Percentiles rank a stretch among this genome's conserved stretches.
These are phyloP conservation scores for Pseudogymnoascus sp. DNA, from an alignment of 2,329 filamentous ascomycete species.

Conservation along the genomic window DNA sequence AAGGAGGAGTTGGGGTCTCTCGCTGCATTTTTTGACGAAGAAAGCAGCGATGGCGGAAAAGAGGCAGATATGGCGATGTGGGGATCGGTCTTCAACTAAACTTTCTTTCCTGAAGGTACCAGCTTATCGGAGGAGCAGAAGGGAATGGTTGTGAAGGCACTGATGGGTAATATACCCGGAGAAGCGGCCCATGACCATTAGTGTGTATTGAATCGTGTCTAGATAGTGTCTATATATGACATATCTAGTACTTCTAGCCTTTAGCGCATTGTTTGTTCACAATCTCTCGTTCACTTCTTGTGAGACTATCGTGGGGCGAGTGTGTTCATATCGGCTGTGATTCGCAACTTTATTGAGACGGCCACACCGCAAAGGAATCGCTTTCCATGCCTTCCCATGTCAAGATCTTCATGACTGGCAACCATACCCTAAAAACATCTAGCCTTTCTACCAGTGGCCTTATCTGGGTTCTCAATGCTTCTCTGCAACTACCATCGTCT, in stretches of 20 bases:
- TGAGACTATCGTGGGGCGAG: not conserved
- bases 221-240: not conserved
- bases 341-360: not conserved
- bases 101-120: not conserved
- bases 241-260: not conserved
- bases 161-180: not conserved
- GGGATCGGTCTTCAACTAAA: not conserved
- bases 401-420: not conserved
- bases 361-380: not conserved
- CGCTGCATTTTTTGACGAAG: not conserved
- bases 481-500: not conserved
- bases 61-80: not conserved
- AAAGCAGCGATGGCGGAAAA: not conserved
- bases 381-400: not conserved
- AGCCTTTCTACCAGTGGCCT: not conserved
- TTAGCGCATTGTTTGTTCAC: not conserved
- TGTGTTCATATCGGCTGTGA: not conserved
- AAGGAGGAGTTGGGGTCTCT: not conserved
- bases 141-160: not conserved
- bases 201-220: not conserved
- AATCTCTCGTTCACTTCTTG: not conserved
- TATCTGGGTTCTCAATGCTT: not conserved
- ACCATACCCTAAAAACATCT: not conserved
- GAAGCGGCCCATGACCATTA: not conserved
- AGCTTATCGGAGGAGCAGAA: not conserved